phyloP scores from a whole-genome alignment of 306 rosid species.

The Spatholobus suberectus region DNA sequence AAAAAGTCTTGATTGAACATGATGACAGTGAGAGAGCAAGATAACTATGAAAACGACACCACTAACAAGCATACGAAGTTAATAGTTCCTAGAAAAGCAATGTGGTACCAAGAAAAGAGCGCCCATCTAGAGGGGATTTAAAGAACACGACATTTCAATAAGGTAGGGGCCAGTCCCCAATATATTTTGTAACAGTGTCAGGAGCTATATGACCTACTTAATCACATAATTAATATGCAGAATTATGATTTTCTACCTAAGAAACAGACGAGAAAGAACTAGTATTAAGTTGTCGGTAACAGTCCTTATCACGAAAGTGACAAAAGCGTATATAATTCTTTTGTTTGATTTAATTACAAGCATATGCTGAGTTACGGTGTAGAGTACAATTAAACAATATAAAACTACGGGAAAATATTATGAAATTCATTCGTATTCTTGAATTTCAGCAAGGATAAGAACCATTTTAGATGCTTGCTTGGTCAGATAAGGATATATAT shows the following conservation, averaged over 20 bases:
- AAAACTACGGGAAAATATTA: neutral
- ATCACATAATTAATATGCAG: constrained; percentile 38
- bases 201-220: constrained; percentile 34
- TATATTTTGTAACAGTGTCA: constrained; percentile 39
- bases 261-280: neutral
- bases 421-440: neutral
- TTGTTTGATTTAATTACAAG: neutral
- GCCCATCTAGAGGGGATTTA: constrained; percentile 32
- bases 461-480: constrained; percentile 38
- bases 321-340: neutral
- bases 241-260: constrained; percentile 26
- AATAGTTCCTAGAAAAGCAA: constrained; percentile 51
- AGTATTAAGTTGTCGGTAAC: constrained; percentile 24
- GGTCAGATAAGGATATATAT: constrained; percentile 41
- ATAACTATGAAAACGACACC: constrained; percentile 55
- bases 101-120: constrained; percentile 39
- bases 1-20: constrained; percentile 44
- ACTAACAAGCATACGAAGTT: constrained; percentile 42
- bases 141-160: constrained; percentile 35
- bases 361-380: neutral
- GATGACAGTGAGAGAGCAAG: constrained; percentile 48
- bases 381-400: neutral
- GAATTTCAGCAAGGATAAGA: constrained; percentile 24
- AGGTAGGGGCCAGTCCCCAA: constrained; percentile 44
- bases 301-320: constrained; percentile 36